These are phyloP conservation scores for Anthracocystis panici-leucophaei DNA, from an alignment of 1,284 basidiomycete species.

Conservation along the genomic window DNA sequence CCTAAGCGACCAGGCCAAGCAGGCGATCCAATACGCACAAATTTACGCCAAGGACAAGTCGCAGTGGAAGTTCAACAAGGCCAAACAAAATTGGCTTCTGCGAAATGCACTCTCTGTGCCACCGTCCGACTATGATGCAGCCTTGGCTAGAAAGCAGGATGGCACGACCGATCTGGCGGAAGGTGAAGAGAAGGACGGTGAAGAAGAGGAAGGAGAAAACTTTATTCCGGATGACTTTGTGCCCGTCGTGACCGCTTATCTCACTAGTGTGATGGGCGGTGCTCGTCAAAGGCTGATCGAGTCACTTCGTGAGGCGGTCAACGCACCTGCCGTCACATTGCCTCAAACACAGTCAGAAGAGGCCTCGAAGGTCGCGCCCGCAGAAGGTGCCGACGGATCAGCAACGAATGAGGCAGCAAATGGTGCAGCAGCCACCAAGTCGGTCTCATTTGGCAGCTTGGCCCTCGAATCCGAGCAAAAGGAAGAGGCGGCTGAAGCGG, in stretches of 20 bases:
- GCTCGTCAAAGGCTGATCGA: constrained; percentile 44
- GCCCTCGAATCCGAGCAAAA: constrained; percentile 38
- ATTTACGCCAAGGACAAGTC: constrained; percentile 35
- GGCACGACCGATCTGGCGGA: constrained; percentile 11
- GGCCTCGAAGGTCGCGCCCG: constrained; percentile 1
- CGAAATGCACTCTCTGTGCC: constrained; percentile 46
- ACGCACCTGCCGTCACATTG: constrained; percentile 24
- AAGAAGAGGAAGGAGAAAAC: constrained; percentile 44
- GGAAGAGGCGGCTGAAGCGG: constrained; percentile 29
- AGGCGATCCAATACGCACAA: constrained; percentile 50
- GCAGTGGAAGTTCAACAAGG: constrained; percentile 58
- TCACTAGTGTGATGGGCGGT: constrained; percentile 49
- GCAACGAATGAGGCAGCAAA: neutral
- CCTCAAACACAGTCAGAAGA: constrained; percentile 16
- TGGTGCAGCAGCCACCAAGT: constrained; percentile 19
- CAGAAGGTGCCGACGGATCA: constrained; percentile 6
- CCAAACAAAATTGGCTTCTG: constrained; percentile 55
- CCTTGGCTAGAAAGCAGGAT: constrained; percentile 29
- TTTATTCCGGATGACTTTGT: constrained; percentile 49
- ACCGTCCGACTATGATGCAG: constrained; percentile 41
- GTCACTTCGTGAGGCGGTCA: constrained; percentile 41
- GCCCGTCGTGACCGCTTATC: constrained; percentile 40
- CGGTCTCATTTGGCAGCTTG: constrained; percentile 44
- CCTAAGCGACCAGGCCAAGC: constrained; percentile 49
- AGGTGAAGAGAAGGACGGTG: constrained; percentile 15